Evolutionary conservation across 2,329 filamentous ascomycete genomes (phyloP).

Genomic region (Septoria petroselini): DNA sequence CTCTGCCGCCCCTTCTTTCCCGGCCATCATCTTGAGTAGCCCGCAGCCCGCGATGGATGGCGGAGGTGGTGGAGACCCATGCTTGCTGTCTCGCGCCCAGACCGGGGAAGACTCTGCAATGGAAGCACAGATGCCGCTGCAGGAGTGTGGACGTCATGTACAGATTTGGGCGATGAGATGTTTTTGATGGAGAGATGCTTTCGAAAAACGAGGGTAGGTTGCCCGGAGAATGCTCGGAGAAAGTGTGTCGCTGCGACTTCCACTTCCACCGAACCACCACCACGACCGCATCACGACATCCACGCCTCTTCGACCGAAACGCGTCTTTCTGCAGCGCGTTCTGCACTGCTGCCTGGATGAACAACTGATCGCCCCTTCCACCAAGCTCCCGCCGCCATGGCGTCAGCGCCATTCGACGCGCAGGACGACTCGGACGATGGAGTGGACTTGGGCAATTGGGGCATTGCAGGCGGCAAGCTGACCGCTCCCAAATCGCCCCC

Average conservation of each 20-base stretch:
- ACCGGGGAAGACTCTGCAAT: constrained; percentile 11
- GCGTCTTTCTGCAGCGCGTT: constrained; percentile 1
- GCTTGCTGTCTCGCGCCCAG: constrained; percentile 2
- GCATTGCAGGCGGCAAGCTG: constrained; percentile 8
- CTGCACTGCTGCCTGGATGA: neutral
- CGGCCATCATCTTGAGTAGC: constrained; percentile 20
- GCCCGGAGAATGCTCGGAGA: constrained; percentile 10
- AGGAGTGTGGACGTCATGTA: constrained; percentile 16
- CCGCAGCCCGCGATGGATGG: constrained; percentile 66
- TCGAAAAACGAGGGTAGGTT: neutral
- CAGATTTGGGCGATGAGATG: no score
- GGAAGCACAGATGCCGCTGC: constrained; percentile 15
- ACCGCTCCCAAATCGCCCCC: constrained; percentile 8
- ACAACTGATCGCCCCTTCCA: neutral
- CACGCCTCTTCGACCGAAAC: constrained; percentile 3
- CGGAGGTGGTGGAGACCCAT: constrained; percentile 60
- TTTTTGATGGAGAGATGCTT: no score
- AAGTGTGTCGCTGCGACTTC: neutral
- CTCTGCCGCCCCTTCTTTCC: constrained; percentile 20
- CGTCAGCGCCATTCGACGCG: constrained; percentile 30
- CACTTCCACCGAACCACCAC: no score
- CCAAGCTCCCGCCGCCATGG: constrained; percentile 13
- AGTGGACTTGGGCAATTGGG: constrained; percentile 33
- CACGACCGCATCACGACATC: neutral
- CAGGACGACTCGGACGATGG: constrained; percentile 30